Conservation (phyloP, 2,329 filamentous ascomycete genomes). For the Apiospora hydei region DNA sequence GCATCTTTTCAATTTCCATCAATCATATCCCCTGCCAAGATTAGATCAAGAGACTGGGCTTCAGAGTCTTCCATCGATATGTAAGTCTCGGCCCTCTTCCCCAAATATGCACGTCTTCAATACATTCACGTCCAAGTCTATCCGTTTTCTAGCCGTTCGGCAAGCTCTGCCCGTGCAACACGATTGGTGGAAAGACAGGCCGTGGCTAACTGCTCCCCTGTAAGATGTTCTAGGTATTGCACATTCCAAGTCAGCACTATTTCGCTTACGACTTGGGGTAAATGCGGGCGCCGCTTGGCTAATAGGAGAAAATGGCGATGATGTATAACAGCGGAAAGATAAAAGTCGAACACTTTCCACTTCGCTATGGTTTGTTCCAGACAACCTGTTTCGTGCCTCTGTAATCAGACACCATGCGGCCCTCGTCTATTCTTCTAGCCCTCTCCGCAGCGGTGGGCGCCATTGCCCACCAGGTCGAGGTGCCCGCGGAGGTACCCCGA, state of each 20-base stretch:
- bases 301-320: not conserved
- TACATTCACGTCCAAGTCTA: not conserved
- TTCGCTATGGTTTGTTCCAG: no score
- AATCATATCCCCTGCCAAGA: not conserved
- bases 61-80: not conserved
- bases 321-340: not conserved
- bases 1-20: not conserved
- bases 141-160: not conserved
- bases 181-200: not conserved
- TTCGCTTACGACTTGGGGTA: constrained; percentile 3
- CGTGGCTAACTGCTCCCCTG: not conserved
- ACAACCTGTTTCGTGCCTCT: no score
- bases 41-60: not conserved
- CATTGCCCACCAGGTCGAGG: constrained; percentile 34
- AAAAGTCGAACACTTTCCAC: constrained; percentile 7
- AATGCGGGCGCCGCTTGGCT: constrained; percentile 12
- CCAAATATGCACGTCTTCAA: not conserved
- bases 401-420: constrained; percentile 34
- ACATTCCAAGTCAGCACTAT: not conserved
- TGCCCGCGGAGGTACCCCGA: constrained; percentile 44
- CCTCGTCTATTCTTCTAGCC: constrained; percentile 32
- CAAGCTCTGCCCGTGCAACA: not conserved
- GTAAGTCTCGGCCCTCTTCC: not conserved
- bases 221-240: not conserved
- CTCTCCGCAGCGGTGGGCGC: constrained; percentile 37